Base-by-base conservation (phyloP, 1,139 yeast genomes). In the Lodderomyces pseudojiufengensis region DNA sequence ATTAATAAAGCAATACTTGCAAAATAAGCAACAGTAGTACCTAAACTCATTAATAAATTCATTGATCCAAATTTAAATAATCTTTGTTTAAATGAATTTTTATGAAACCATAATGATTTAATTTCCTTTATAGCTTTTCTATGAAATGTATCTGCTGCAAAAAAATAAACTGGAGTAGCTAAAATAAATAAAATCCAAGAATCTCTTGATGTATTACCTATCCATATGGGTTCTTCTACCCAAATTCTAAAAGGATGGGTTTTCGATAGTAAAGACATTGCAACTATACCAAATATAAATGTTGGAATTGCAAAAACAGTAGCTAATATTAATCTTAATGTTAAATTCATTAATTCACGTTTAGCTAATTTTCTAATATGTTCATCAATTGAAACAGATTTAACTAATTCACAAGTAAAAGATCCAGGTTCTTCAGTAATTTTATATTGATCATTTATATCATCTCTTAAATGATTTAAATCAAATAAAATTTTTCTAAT, bases 111-210 rank as follows among this genome's bases (percentile, higher is more conserved):
- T 29, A 83, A 55, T 3, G 76, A 65, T 39, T 62, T 55, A 4
- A 83, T 44, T 50, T 84, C 92, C 38, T 69, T 69, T 22, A 78
- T 23, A 0, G 92, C 86, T 49, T 81, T 83, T 7, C 65, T 49
- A 48, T 84, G 94, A 57, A 83, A 84, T 1, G 80, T 70, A 50
- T 80, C 86, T 22, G 85, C 90, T 0, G 84, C 83, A 54, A 78
- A 80, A 49, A 84, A 80, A 50, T 81, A 84, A 1, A 82, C 84
- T 0, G 88, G 88, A 0, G 92, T 80, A 29, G 88, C 71, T 38
- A 83, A 58, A 31, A 80, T 57, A 40, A 84, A 69, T 36, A 82
- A 52, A 4, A 79, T 70, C 88, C 90, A 82, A n/a, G 76, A 70
- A 39, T 67, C 73, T 36, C 87, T 55, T 1, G 84, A 64, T 0